A percentile compares a stretch with the other conserved stretches of the same genome.
Conservation (phyloP, 2,329 filamentous ascomycete species). For the Didymella glomerata region DNA sequence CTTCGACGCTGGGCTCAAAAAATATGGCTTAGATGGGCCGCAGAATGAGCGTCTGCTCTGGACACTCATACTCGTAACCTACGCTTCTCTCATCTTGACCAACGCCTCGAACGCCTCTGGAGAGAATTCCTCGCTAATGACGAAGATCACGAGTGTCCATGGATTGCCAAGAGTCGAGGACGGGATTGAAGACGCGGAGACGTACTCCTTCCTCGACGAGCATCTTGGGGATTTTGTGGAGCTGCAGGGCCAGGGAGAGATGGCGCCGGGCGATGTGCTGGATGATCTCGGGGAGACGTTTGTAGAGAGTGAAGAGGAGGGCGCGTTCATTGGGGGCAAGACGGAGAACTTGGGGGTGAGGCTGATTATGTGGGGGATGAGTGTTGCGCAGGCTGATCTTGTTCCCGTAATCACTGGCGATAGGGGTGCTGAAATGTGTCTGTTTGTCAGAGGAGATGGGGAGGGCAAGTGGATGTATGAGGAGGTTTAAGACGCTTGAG, state of each 20-base stretch:
- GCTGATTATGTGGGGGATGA: slow-evolving; percentile 38
- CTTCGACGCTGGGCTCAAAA: slow-evolving; percentile 25
- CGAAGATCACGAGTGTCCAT: slow-evolving; percentile 23
- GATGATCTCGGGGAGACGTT: slow-evolving; percentile 29
- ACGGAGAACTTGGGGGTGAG: slow-evolving; percentile 31
- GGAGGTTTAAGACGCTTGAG: not conserved
- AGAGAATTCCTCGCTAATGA: slow-evolving; percentile 14
- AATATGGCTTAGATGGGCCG: slow-evolving; percentile 20
- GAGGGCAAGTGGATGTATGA: slow-evolving; percentile 27
- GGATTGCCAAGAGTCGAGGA: slow-evolving; percentile 33
- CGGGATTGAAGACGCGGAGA: slow-evolving; percentile 37
- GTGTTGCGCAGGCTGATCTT: slow-evolving; percentile 30
- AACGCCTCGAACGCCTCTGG: slow-evolving; percentile 8
- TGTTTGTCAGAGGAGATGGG: slow-evolving; percentile 18
- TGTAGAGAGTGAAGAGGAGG: slow-evolving; percentile 13
- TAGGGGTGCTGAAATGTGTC: slow-evolving; percentile 12
- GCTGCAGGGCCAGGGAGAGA: not conserved
- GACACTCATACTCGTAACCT: slow-evolving; percentile 35
- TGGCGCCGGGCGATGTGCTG: slow-evolving; percentile 21
- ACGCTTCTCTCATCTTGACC: slow-evolving; percentile 27
- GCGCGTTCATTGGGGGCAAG: slow-evolving; percentile 19
- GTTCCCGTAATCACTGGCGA: slow-evolving; percentile 15
- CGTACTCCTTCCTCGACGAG: slow-evolving; percentile 35
- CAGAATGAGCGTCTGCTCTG: slow-evolving; percentile 31
- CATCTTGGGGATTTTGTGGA: slow-evolving; percentile 32